Percentiles rank a stretch among this genome's conserved stretches.
phyloP scores from a whole-genome alignment of 106 monocot genomes.

The Posidonia australis region DNA sequence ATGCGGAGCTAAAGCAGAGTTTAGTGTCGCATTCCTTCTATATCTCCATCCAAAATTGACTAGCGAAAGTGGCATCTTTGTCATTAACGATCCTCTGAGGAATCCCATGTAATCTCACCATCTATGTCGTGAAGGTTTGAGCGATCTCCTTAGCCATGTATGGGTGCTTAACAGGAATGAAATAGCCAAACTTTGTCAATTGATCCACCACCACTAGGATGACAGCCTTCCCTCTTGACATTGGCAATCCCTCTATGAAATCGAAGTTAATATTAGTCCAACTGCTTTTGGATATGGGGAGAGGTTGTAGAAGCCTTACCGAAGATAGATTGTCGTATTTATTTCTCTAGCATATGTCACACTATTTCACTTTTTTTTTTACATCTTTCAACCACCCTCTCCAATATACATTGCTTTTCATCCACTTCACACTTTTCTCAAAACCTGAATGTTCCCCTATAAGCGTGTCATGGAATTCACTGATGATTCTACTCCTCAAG shows the following conservation, averaged over 20 bases:
- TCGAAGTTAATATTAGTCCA: no score
- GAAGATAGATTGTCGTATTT: background rate
- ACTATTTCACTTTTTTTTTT: background rate
- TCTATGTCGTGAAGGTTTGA: background rate
- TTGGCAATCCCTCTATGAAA: conserved; percentile 8
- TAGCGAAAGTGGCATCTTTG: background rate
- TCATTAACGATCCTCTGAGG: background rate
- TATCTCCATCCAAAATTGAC: conserved; percentile 4
- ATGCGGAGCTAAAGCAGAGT: no score
- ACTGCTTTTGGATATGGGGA: conserved; percentile 8
- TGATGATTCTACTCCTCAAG: no score
- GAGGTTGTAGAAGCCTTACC: conserved; percentile 8
- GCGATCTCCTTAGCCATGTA: background rate
- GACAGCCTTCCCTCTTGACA: background rate
- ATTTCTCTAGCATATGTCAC: conserved; percentile 1
- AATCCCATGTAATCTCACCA: background rate
- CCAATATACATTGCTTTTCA: conserved; percentile 2
- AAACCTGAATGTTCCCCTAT: no score
- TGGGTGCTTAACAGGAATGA: no score
- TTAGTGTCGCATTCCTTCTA: background rate
- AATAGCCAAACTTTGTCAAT: conserved; percentile 7
- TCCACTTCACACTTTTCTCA: background rate
- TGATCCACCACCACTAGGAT: no score
- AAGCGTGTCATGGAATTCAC: no score
- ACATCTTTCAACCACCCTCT: background rate